Evolutionary conservation across 768 basidiomycete genomes (phyloP), one percentile per base, ranked within the genome.

Genomic region (Aureoboletus auriporus): DNA sequence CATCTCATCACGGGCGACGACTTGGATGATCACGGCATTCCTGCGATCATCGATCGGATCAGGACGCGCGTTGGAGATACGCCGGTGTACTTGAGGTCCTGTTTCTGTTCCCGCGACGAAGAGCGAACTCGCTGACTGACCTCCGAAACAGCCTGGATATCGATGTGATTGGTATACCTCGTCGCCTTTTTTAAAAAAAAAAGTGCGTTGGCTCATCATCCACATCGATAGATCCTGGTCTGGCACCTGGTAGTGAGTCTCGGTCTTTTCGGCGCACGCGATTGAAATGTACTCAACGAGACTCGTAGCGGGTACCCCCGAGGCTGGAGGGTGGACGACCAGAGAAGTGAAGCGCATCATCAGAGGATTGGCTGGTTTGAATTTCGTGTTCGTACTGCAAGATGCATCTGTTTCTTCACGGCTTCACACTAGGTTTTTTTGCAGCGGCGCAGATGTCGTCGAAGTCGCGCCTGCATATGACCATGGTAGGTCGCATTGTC

Each of bases 271-370:
- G 33, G 33, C 12, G 14, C 14, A 36, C 12, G 26, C 28, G 23
- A 30, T 44, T 11, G 16, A 13, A 35, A 28, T 2, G 29, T 35
- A 16, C n/a, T 47, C 20, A 51, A 9, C 12, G 9, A 6, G 13
- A 51, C 40, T 2, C 36, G 5, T 59, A 89, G 85, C 90, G 48
- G 88, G 89, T 12, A 91, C 89, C 1, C 89, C 89, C 12, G 89
- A 92, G 64, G 75, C 84, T 2, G 89, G 89, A 29, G 89, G 89
- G 11, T 90, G 86, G 88, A 89, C 89, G 4, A 83, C 80, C 16
- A 79, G 89, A 41, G 89, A 91, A 67, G 73, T 89, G 36, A 89
- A 90, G 58, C 78, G 86, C 31, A 86, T 90, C 56, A 73, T 91
- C 43, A 79, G 90, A 50, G 89, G 90, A 12, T 73, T 92, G 11